Evolutionary conservation across 2,329 filamentous ascomycete species (phyloP).

Genomic region (Talaromyces sp.): DNA sequence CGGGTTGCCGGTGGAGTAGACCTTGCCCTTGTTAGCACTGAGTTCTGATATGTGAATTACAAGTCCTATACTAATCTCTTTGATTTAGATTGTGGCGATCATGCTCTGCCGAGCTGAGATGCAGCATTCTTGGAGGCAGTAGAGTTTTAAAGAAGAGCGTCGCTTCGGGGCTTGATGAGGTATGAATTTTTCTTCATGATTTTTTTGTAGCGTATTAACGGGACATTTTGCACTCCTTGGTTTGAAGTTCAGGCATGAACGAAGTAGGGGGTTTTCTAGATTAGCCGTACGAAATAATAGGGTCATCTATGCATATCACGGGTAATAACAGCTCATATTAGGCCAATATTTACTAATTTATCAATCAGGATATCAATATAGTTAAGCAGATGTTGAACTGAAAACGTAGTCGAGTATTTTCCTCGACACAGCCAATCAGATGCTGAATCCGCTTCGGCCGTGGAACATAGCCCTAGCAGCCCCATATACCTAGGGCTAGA

Average conservation of each 20-base stretch:
- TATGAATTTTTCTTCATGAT: neutral
- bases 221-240: neutral
- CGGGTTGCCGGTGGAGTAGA: slow-evolving; percentile 8
- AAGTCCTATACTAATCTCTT: neutral
- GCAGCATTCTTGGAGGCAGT: neutral
- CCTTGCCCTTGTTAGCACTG: slow-evolving; percentile 6
- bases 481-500: neutral
- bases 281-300: neutral
- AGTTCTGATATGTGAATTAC: neutral
- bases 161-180: neutral
- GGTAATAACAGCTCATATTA: neutral
- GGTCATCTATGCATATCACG: neutral
- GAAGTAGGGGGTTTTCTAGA: neutral
- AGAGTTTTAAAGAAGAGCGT: neutral
- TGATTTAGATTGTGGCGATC: slow-evolving; percentile 2
- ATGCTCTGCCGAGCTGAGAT: slow-evolving; percentile 15
- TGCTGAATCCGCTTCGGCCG: neutral
- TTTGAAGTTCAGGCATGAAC: neutral
- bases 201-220: neutral
- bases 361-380: neutral
- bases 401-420: neutral
- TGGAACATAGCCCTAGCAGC: neutral
- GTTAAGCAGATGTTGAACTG: neutral
- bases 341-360: neutral
- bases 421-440: neutral